Evolutionary conservation across 192 early-diverging fungal genomes (phyloP).

Genomic region (Coemansia sp.): DNA sequence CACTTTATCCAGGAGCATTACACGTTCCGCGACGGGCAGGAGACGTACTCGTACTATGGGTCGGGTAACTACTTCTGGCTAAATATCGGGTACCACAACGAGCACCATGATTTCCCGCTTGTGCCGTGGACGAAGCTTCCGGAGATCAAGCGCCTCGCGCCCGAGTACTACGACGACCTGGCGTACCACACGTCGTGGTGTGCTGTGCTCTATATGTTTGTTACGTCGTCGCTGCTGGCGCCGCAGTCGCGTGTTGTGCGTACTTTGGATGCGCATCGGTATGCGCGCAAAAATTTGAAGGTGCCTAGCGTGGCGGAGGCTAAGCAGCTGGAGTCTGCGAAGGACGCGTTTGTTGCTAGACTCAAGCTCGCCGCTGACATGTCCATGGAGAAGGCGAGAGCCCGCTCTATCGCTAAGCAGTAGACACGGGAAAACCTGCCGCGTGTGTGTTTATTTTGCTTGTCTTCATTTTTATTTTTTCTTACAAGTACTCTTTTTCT

Average conservation of each 20-base stretch:
- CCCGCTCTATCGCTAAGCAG: slow-evolving; percentile 20
- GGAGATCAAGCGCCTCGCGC: slow-evolving; percentile 71
- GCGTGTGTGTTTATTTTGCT: background rate
- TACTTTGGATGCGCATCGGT: slow-evolving; percentile 66
- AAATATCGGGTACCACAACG: slow-evolving; percentile 98
- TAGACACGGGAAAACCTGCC: background rate
- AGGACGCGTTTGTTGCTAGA: slow-evolving; percentile 34
- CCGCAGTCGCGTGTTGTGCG: slow-evolving; percentile 83
- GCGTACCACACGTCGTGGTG: slow-evolving; percentile 87
- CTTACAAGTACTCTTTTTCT: background rate
- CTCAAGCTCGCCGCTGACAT: slow-evolving; percentile 48
- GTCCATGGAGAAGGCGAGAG: slow-evolving; percentile 46
- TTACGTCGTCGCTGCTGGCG: slow-evolving; percentile 67
- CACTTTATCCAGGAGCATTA: slow-evolving; percentile 99
- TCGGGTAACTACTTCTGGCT: slow-evolving; percentile 81
- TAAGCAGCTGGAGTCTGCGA: slow-evolving; percentile 20
- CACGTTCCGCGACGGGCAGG: slow-evolving; percentile 88
- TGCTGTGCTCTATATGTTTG: slow-evolving; percentile 81
- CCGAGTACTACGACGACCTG: slow-evolving; percentile 88
- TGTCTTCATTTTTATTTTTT: background rate
- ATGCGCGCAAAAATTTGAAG: slow-evolving; percentile 69
- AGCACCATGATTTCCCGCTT: slow-evolving; percentile 95
- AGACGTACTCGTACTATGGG: slow-evolving; percentile 98
- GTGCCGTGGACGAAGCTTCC: slow-evolving; percentile 90
- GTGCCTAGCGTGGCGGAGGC: slow-evolving; percentile 29